Evolutionary conservation across 306 rosid genomes (phyloP).

Genomic region (Pyrus betulifolia): DNA sequence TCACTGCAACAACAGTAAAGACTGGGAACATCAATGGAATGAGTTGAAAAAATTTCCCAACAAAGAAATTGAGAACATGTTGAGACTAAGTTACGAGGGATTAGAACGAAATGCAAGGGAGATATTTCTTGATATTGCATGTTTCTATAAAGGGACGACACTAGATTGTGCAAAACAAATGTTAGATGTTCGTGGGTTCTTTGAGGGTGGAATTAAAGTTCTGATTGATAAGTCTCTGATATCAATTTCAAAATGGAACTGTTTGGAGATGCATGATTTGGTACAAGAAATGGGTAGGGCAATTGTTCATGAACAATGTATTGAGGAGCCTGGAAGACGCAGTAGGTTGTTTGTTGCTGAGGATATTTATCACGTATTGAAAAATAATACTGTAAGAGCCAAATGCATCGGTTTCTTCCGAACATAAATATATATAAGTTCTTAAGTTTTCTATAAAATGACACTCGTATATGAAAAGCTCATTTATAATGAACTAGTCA

Average conservation of each 20-base stretch:
- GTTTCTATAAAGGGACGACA: fast-evolving
- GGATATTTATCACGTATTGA: background rate
- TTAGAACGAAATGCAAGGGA: background rate
- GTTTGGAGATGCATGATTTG: background rate
- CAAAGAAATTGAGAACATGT: background rate
- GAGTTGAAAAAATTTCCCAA: background rate
- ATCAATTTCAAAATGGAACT: background rate
- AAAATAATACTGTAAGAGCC: background rate
- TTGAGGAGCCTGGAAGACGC: background rate
- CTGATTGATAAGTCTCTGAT: background rate
- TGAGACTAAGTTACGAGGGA: background rate
- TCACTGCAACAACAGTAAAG: background rate
- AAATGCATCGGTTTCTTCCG: background rate
- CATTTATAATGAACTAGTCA: background rate
- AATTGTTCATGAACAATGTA: background rate
- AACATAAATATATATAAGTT: background rate
- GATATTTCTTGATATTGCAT: background rate
- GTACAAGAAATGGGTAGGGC: background rate
- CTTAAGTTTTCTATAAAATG: background rate
- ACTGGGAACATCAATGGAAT: background rate
- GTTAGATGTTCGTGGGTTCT: background rate
- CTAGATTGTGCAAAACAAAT: fast-evolving
- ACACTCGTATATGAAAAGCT: background rate
- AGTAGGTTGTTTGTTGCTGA: fast-evolving
- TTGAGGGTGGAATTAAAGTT: background rate